Conservation (phyloP, 2,329 filamentous ascomycete genomes). For the Delphinella strobiligena region DNA sequence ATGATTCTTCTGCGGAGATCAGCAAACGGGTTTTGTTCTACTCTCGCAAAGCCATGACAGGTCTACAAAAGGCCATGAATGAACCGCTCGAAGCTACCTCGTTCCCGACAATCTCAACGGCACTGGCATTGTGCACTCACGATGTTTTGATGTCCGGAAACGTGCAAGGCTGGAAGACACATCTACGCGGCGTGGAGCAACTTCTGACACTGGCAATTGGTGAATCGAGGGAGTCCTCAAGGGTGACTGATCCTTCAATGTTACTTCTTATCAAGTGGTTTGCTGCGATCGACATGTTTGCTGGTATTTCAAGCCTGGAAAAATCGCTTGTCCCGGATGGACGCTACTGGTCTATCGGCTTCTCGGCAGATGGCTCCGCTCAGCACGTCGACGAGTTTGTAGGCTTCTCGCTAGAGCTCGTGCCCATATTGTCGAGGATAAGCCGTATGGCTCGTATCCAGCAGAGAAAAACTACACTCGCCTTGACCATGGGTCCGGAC, state of each 20-base stretch:
- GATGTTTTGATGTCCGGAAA: conserved; percentile 7
- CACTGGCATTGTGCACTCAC: conserved; percentile 4
- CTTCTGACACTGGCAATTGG: conserved; percentile 3
- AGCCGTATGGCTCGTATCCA: conserved; percentile 7
- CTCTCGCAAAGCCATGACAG: conserved; percentile 4
- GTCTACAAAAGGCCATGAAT: conserved; percentile 2
- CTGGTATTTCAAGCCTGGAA: conserved; percentile 6
- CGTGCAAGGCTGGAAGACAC: conserved; percentile 1
- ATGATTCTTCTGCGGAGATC: neutral
- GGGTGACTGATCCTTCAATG: conserved; percentile 1
- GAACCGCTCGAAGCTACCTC: neutral
- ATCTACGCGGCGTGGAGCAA: conserved; percentile 6
- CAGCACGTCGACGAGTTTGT: conserved; percentile 7
- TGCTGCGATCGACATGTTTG: conserved; percentile 5
- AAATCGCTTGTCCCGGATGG: conserved; percentile 2
- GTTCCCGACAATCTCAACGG: conserved; percentile 6
- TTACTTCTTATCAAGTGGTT: conserved; percentile 4
- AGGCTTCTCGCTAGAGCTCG: conserved; percentile 6
- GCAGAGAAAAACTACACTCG: neutral
- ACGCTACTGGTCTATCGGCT: conserved; percentile 5
- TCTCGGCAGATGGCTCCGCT: neutral
- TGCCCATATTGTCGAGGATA: conserved; percentile 5
- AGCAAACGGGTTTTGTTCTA: conserved; percentile 3
- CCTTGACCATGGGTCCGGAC: neutral
- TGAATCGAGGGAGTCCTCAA: neutral